Evolutionary conservation across 352 stramenopile species (phyloP).

Genomic region (Pythium coloratum): DNA sequence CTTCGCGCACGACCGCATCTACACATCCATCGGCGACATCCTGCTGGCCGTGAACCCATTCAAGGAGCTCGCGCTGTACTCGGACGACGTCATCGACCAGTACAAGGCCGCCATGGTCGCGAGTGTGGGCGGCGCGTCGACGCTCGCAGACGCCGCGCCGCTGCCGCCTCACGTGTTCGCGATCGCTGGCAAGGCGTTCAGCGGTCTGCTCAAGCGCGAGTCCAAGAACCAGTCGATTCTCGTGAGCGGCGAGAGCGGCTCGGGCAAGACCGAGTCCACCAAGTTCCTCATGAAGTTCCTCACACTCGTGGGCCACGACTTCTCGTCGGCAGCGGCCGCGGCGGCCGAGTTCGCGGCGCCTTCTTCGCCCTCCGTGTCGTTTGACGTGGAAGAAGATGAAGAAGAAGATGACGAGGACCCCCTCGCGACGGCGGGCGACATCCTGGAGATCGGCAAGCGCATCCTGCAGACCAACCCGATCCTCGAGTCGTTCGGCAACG

Average conservation of each 20-base stretch:
- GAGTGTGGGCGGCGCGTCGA: slow-evolving; percentile 8
- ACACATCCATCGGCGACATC: slow-evolving; percentile 88
- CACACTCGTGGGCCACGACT: slow-evolving; percentile 78
- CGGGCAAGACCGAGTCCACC: slow-evolving; percentile 95
- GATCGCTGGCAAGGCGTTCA: slow-evolving; percentile 87
- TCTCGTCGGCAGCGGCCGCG: slow-evolving; percentile 10
- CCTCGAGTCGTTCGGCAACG: slow-evolving; percentile 97
- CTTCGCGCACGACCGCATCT: slow-evolving; percentile 77
- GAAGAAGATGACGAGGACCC: slow-evolving; percentile 21
- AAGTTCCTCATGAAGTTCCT: slow-evolving; percentile 97
- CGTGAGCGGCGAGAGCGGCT: slow-evolving; percentile 91
- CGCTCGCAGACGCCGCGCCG: slow-evolving; percentile 4
- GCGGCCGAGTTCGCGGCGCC: not conserved
- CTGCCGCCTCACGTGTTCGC: slow-evolving; percentile 89
- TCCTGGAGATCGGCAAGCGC: slow-evolving; percentile 76
- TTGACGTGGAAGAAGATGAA: not conserved
- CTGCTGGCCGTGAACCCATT: slow-evolving; percentile 85
- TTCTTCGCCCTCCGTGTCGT: not conserved
- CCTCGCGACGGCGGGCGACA: slow-evolving; percentile 31
- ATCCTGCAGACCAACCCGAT: slow-evolving; percentile 97
- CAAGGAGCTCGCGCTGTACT: slow-evolving; percentile 72
- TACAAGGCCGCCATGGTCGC: slow-evolving; percentile 60
- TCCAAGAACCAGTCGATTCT: slow-evolving; percentile 91
- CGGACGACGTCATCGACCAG: slow-evolving; percentile 49
- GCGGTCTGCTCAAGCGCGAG: slow-evolving; percentile 54